These are phyloP conservation scores for Dalechampia spathulata DNA, from an alignment of 441 rosid genomes.

Conservation along the genomic window DNA sequence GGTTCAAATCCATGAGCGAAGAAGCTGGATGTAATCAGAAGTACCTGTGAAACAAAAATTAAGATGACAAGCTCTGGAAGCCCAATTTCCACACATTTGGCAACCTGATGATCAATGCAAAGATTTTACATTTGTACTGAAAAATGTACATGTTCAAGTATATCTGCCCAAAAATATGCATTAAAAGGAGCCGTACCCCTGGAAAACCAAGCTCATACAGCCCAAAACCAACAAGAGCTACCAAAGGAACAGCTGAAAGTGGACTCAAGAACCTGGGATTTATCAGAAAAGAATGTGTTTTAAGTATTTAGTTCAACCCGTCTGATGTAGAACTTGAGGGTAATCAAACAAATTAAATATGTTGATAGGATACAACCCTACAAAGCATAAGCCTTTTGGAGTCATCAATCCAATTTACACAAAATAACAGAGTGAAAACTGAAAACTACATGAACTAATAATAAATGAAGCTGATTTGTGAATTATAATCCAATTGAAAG, in stretches of 20 bases:
- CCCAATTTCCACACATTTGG: conserved; percentile 95
- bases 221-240: conserved; percentile 81
- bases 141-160: no score
- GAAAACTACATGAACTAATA: no score
- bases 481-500: no score
- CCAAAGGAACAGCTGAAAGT: conserved; percentile 82
- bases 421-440: no score
- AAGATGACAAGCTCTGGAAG: conserved; percentile 76
- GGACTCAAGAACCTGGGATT: conserved; percentile 80
- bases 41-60: conserved; percentile 83
- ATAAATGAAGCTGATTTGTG: no score
- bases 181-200: conserved; percentile 50
- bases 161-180: background rate
- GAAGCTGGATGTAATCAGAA: conserved; percentile 1
- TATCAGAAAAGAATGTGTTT: background rate
- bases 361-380: conserved; percentile 1
- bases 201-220: conserved; percentile 91
- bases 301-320: background rate
- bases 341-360: conserved; percentile 2
- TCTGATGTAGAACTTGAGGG: background rate
- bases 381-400: background rate
- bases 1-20: background rate
- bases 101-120: conserved; percentile 46
- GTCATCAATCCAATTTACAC: no score
- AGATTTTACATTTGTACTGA: conserved; percentile 21